A percentile compares a stretch with the other conserved stretches of the same genome.
Evolutionary conservation across 352 stramenopile genomes (phyloP).

Genomic region (Phytophthora capsici): DNA sequence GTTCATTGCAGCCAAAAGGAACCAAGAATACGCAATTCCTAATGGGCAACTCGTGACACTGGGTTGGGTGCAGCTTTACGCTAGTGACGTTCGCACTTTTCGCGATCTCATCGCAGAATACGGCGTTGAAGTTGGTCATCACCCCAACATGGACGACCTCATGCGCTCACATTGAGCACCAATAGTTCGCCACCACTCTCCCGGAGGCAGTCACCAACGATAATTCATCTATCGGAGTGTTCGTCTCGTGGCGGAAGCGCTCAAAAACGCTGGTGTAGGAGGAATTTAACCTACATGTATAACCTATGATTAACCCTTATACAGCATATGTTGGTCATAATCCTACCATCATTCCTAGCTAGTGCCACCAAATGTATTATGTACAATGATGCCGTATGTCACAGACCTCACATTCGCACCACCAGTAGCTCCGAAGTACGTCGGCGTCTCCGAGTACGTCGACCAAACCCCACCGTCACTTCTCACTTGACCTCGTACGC

Average conservation of each 20-base stretch:
- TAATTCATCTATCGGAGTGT: slow-evolving; percentile 34
- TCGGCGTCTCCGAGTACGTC: slow-evolving; percentile 4
- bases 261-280: slow-evolving; percentile 37
- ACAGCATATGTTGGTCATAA: slow-evolving; percentile 2
- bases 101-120: slow-evolving; percentile 27
- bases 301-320: too few species aligned
- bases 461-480: slow-evolving; percentile 17
- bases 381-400: not conserved
- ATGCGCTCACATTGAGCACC: slow-evolving; percentile 33
- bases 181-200: slow-evolving; percentile 12
- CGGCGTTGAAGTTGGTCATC: slow-evolving; percentile 27
- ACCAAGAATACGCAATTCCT: not conserved
- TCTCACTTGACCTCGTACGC: slow-evolving; percentile 7
- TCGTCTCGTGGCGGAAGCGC: slow-evolving; percentile 39
- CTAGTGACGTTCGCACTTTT: slow-evolving; percentile 23
- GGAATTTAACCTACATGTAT: too few species aligned
- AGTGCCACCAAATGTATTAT: slow-evolving; percentile 15
- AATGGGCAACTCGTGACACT: slow-evolving; percentile 10
- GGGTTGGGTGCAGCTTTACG: slow-evolving; percentile 3
- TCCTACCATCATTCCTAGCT: slow-evolving; percentile 29
- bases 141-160: slow-evolving; percentile 37
- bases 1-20: slow-evolving; percentile 15
- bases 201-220: not conserved
- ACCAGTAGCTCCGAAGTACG: slow-evolving; percentile 23
- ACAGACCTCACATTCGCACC: slow-evolving; percentile 6